Conservation (phyloP, 352 stramenopile species). For the Aphanomyces cochlioides region DNA sequence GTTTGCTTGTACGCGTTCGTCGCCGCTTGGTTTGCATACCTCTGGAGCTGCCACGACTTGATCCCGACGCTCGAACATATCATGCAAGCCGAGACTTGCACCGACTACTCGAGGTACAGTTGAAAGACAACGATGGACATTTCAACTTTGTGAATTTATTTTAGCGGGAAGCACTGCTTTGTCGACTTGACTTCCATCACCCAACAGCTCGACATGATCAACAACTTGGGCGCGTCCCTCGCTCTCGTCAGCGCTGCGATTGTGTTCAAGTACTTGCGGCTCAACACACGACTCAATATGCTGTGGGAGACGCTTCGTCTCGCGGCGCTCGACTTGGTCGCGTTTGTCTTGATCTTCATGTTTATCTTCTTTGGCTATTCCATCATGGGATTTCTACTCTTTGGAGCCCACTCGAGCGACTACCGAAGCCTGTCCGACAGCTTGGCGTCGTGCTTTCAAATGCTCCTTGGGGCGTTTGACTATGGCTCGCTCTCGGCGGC, state of each 20-base stretch:
- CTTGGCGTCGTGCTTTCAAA: constrained; percentile 76
- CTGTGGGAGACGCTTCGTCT: constrained; percentile 74
- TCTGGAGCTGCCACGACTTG: constrained; percentile 51
- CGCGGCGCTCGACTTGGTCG: constrained; percentile 63
- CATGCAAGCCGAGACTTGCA: constrained; percentile 47
- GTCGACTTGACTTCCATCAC: constrained; percentile 55
- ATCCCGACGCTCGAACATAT: constrained; percentile 50
- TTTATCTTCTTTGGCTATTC: constrained; percentile 74
- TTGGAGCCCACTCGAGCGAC: constrained; percentile 54
- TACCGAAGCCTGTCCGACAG: constrained; percentile 72
- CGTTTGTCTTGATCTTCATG: constrained; percentile 79
- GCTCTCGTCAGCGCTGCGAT: constrained; percentile 68
- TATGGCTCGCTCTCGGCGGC: constrained; percentile 64
- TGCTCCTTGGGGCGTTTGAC: constrained; percentile 74
- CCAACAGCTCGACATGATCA: constrained; percentile 48
- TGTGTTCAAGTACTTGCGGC: constrained; percentile 78
- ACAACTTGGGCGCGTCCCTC: constrained; percentile 56
- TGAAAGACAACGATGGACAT: constrained; percentile 3
- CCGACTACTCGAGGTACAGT: constrained; percentile 36
- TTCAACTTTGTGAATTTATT: neutral
- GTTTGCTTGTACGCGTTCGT: constrained; percentile 62
- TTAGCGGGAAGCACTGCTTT: constrained; percentile 42
- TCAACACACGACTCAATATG: constrained; percentile 74
- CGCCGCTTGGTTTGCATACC: constrained; percentile 52
- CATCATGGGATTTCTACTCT: constrained; percentile 75